Evolutionary conservation across 306 rosid genomes (phyloP), one percentile per base, ranked within the genome.

Genomic region (Trifolium fragiferum): DNA sequence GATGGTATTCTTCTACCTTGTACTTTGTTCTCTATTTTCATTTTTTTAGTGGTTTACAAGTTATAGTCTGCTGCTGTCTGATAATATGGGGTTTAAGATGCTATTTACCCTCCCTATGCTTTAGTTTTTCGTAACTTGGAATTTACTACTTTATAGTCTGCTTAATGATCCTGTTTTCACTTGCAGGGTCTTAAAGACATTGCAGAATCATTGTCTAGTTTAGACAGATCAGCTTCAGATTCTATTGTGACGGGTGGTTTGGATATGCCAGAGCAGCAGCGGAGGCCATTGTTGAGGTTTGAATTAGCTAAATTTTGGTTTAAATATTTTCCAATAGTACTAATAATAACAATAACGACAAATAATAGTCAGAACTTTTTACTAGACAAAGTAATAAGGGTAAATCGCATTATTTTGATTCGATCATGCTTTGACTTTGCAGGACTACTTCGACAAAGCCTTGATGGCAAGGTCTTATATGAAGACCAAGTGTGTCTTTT

Each of bases 141-240:
- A 46, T 74, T 74, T 35, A 50, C 27, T 60, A 38, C 47, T 19
- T 41, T 41, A 66, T n/a, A 37, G 65, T 73, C 68, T 73, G 62
- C 54, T 46, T 27, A n/a, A 13, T 60, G n/a, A n/a, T n/a, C n/a
- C 37, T 68, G 20, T 35, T 75, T 76, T 74, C 58, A 49, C 66
- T 53, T 84, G 73, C 89, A 95, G 99, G 98, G 97, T 82, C 90
- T 95, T n/a, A 90, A 86, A 79, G 93, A 81, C 60, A 72, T 90
- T 65, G 76, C 82, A 0, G 93, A 87, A 50, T 55, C 79, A 18
- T 19, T 88, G 37, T 14, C 74, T 33, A 83, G 18, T 18, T 30
- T 80, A 47, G 74, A 66, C 49, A 73, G 65, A 69, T 49, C 90
- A 70, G 65, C 82, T 41, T 80, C 86, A 21, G 96, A 88, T 83